phyloP scores from a whole-genome alignment of 1,139 yeast species.

The Geotrichum reessii region DNA sequence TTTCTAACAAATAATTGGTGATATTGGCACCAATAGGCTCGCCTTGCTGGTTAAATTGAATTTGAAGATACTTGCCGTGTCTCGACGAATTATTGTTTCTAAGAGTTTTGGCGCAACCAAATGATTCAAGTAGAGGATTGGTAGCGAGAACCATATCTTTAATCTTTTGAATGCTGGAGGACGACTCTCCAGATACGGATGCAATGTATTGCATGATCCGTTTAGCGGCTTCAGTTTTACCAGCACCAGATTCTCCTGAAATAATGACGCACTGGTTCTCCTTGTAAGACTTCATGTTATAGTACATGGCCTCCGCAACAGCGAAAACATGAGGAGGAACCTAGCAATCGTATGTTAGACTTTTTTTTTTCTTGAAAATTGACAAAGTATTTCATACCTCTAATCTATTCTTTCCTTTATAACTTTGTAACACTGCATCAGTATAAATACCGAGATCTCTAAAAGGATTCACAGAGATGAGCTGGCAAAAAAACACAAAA shows the following conservation, averaged over 20 bases:
- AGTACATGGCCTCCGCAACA: conserved; percentile 95
- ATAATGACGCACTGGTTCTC: conserved; percentile 97
- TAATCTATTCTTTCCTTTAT: conserved; percentile 85
- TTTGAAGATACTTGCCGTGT: conserved; percentile 95
- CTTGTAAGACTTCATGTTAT: conserved; percentile 86
- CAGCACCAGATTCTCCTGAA: conserved; percentile 98
- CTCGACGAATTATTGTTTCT: conserved; percentile 95
- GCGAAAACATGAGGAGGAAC: conserved; percentile 98
- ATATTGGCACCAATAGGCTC: conserved; percentile 95
- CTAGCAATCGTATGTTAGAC: conserved; percentile 17
- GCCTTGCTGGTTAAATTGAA: conserved; percentile 70
- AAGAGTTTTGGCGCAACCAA: conserved; percentile 97
- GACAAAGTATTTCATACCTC: conserved; percentile 44
- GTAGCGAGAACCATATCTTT: conserved; percentile 98
- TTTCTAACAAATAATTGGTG: conserved; percentile 89
- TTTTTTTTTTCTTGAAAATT: neutral
- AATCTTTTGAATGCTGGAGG: conserved; percentile 68
- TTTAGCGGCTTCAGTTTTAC: conserved; percentile 97
- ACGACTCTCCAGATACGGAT: conserved; percentile 60
- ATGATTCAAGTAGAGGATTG: conserved; percentile 90
- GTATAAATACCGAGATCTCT: conserved; percentile 94
- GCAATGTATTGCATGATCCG: conserved; percentile 98
- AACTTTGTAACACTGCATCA: conserved; percentile 62
- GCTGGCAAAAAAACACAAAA: conserved; percentile 26
- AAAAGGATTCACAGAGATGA: conserved; percentile 95